These are phyloP conservation scores for Termitomyces sp. DNA, from an alignment of 1,284 basidiomycete species.

Conservation along the genomic window DNA sequence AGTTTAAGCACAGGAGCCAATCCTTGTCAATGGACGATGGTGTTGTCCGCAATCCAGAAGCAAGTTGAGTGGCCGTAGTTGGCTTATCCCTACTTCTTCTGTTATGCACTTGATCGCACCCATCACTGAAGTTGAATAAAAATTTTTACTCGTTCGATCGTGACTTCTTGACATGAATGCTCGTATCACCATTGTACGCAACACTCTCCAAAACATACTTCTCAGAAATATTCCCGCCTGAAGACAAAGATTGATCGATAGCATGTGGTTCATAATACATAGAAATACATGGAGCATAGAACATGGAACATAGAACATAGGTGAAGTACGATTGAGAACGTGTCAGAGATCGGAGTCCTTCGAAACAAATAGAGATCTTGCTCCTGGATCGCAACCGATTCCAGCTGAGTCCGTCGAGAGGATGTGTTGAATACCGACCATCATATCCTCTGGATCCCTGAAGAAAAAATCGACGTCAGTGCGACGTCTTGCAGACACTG, in stretches of 20 bases:
- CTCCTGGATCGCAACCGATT: not conserved
- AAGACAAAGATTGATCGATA: not conserved
- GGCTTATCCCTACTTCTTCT: too few relatives aligned
- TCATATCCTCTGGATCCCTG: not conserved
- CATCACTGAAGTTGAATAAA: too few relatives aligned
- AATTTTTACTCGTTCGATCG: too few relatives aligned
- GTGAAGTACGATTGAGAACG: not conserved
- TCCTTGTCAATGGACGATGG: too few relatives aligned
- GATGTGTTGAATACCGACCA: not conserved
- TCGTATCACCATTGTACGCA: too few relatives aligned
- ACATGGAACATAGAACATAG: not conserved
- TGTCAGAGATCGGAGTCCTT: not conserved
- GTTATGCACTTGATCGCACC: too few relatives aligned
- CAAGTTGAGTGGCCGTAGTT: too few relatives aligned
- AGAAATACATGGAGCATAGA: not conserved
- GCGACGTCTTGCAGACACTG: not conserved
- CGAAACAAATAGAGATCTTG: not conserved
- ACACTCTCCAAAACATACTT: not conserved
- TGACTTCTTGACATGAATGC: too few relatives aligned
- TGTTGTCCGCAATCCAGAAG: too few relatives aligned
- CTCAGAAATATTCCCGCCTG: not conserved
- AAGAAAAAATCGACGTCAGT: not conserved
- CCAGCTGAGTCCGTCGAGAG: not conserved
- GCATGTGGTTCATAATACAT: not conserved
- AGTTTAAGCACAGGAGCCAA: too few relatives aligned